Conservation (phyloP, 192 early-diverging fungal species). For the Mortierella claussenii region DNA sequence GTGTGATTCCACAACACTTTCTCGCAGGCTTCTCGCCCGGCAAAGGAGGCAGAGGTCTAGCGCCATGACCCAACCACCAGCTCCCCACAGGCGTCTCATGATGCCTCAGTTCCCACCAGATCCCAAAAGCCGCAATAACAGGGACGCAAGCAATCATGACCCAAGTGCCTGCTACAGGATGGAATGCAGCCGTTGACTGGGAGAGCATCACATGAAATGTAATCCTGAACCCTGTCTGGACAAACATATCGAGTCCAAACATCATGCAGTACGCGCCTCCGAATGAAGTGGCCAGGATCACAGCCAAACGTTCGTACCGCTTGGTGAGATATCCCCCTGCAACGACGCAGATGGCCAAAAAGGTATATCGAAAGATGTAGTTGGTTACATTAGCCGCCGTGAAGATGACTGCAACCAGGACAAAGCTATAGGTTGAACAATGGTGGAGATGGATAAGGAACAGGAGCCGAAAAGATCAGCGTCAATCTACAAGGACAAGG, state of each 20-base stretch:
- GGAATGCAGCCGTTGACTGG: slow-evolving; percentile 29
- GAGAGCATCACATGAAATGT: slow-evolving; percentile 49
- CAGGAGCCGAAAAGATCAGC: no score
- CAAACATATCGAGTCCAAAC: slow-evolving; percentile 57
- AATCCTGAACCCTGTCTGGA: slow-evolving; percentile 32
- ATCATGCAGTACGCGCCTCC: slow-evolving; percentile 51
- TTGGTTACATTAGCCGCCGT: slow-evolving; percentile 33
- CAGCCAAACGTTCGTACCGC: slow-evolving; percentile 37
- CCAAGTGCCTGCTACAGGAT: slow-evolving; percentile 37
- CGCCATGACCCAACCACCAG: slow-evolving; percentile 44
- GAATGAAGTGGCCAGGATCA: slow-evolving; percentile 50
- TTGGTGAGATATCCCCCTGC: slow-evolving; percentile 29
- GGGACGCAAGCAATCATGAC: slow-evolving; percentile 45
- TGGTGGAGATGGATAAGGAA: no score
- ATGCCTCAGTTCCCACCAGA: slow-evolving; percentile 42
- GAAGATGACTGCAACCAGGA: slow-evolving; percentile 35
- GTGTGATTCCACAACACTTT: slow-evolving; percentile 11
- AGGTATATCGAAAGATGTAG: slow-evolving; percentile 31
- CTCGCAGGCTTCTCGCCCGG: slow-evolving; percentile 33
- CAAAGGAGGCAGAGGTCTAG: slow-evolving; percentile 23
- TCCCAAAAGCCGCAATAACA: slow-evolving; percentile 45
- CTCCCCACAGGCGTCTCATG: slow-evolving; percentile 42
- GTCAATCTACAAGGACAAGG: no score
- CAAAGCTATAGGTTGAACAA: slow-evolving; percentile 50
- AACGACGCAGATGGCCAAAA: slow-evolving; percentile 24